These are phyloP conservation scores for Globisporangium recalcitrans DNA, from an alignment of 352 stramenopile genomes.

Conservation along the genomic window DNA sequence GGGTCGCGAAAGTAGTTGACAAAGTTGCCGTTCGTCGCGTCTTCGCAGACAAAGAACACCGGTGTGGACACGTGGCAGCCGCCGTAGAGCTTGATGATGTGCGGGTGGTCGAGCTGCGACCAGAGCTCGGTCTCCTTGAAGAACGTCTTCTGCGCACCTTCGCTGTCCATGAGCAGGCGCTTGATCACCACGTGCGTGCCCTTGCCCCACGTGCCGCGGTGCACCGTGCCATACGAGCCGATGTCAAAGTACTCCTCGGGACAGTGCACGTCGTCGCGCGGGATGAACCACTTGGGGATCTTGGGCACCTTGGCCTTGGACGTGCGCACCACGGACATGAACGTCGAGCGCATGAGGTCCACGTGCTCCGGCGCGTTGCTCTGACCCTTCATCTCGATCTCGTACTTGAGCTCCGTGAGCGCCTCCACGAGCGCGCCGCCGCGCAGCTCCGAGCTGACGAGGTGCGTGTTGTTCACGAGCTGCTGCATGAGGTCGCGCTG, in stretches of 20 bases:
- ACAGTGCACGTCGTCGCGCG: slow-evolving; percentile 7
- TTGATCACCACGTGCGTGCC: slow-evolving; percentile 14
- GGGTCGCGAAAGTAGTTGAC: slow-evolving; percentile 26
- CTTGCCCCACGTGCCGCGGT: slow-evolving; percentile 9
- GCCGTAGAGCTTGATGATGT: slow-evolving; percentile 11
- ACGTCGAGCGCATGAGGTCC: slow-evolving; percentile 14
- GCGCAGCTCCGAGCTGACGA: slow-evolving; percentile 11
- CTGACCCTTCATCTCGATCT: slow-evolving; percentile 15
- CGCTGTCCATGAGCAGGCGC: background rate
- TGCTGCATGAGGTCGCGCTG: slow-evolving; percentile 15
- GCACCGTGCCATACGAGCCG: slow-evolving; percentile 10
- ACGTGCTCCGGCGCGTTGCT: slow-evolving; percentile 13
- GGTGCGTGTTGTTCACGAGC: slow-evolving; percentile 14
- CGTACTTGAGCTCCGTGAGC: slow-evolving; percentile 22
- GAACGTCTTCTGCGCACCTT: slow-evolving; percentile 6
- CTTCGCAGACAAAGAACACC: slow-evolving; percentile 32
- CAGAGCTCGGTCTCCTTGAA: slow-evolving; percentile 10
- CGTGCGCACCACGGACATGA: slow-evolving; percentile 13
- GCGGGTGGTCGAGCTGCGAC: background rate
- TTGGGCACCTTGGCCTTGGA: slow-evolving; percentile 12
- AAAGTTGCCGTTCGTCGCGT: slow-evolving; percentile 35
- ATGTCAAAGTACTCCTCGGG: slow-evolving; percentile 8
- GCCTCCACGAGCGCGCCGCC: slow-evolving; percentile 17
- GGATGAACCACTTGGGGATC: slow-evolving; percentile 13
- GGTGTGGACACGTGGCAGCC: slow-evolving; percentile 15